Base-by-base conservation (phyloP, 2,329 filamentous ascomycete species). In the Didymella lethalis region DNA sequence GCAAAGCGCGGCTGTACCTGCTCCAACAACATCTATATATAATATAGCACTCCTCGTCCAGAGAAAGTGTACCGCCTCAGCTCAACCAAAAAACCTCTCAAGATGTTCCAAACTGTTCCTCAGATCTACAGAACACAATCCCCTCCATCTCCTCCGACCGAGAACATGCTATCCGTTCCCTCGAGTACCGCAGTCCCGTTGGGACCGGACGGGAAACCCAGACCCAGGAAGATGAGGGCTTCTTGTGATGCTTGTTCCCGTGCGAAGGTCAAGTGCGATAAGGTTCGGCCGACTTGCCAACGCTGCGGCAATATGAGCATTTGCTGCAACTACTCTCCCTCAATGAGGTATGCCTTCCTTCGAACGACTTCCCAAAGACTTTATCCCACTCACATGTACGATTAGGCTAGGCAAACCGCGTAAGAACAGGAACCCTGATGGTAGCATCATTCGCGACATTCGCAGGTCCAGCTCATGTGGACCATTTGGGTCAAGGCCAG, bases 311-410 rank as follows among this genome's bases (percentile, higher is more conserved):
- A 73, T 49, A 76, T 77, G 70, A 69, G 66, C 40, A 72, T 77
- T n/a, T 75, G 74, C 63, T 77, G 74, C 64, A 76, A 77, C 57
- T 77, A 77, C 65, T 77, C 74, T 34, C 74, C 73, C 7, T 77
- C 74, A 12, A 77, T 77, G 74, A 77, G 74, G 74, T 77, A 75
- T 46, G 60, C 45, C 31, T 28, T 2, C 14, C 3, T n/a, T 18
- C 32, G 36, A 10, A 3, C n/a, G n/a, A 29, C 51, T 2, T 32
- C 8, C 29, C 23, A 11, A 26, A 2, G 16, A 18, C 20, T 57
- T 34, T 40, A 51, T 55, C 18, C 25, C 38, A 40, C 68, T 75
- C 36, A 75, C 61, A 46, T 14, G 16, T 5, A 51, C 10, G 11
- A 34, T 34, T 18, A 76, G 74, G 51, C 48, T 77, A 51, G 74